Evolutionary conservation across 179 eudicot species (phyloP).

Genomic region (Vitellaria paradoxa): DNA sequence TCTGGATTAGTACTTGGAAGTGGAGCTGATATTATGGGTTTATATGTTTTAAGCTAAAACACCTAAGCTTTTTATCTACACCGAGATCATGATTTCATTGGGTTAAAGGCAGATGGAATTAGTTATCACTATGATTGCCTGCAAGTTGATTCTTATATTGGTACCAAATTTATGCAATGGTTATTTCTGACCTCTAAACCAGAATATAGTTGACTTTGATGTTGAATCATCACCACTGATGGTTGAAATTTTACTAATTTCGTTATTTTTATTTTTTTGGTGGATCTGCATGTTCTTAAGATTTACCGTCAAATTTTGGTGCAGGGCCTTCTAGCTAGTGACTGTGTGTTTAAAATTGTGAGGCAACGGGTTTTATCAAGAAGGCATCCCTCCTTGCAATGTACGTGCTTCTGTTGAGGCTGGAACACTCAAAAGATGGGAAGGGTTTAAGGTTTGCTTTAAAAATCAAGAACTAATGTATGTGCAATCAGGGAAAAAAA

Average conservation of each 20-base stretch:
- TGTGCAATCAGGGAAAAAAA: not conserved
- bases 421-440: not conserved
- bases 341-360: not conserved
- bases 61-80: not conserved
- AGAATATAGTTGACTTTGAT: not conserved
- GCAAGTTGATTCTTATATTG: not conserved
- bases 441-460: not conserved
- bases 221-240: too few species aligned
- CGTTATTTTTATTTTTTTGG: too few species aligned
- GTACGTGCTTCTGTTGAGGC: not conserved
- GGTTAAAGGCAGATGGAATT: not conserved
- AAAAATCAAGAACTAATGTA: not conserved
- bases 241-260: too few species aligned
- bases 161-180: not conserved
- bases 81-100: not conserved
- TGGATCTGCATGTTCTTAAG: not conserved
- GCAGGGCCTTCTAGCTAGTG: slow-evolving; percentile 15
- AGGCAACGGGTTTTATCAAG: not conserved
- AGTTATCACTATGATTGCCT: not conserved
- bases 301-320: not conserved
- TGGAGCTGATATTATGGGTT: not conserved
- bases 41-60: not conserved
- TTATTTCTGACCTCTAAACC: not conserved
- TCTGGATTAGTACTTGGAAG: not conserved
- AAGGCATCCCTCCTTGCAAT: not conserved